These are phyloP conservation scores for Lasiodiplodia gonubiensis DNA, from an alignment of 2,329 filamentous ascomycete species.

Conservation along the genomic window DNA sequence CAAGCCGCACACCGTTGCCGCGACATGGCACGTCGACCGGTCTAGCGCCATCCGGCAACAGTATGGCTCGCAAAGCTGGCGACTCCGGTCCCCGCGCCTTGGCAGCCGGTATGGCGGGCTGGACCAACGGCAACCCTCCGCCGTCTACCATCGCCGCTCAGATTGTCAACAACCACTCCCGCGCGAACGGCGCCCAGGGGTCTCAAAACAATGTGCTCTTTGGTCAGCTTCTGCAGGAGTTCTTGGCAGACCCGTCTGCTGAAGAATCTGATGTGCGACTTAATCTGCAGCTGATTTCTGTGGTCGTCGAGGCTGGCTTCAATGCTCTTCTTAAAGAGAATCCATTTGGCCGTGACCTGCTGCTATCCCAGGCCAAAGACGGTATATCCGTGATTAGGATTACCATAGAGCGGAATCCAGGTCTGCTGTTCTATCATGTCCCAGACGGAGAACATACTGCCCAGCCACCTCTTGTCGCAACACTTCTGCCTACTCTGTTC, in stretches of 20 bases:
- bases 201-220: constrained; percentile 75
- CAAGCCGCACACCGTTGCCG: not conserved
- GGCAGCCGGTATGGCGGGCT: not conserved
- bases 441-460: constrained; percentile 36
- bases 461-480: constrained; percentile 57
- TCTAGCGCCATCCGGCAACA: not conserved
- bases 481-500: constrained; percentile 61
- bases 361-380: constrained; percentile 67
- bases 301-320: constrained; percentile 79
- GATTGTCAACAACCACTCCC: constrained; percentile 79
- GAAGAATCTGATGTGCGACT: constrained; percentile 72
- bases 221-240: constrained; percentile 72
- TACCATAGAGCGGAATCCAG: constrained; percentile 76
- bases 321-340: constrained; percentile 72
- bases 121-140: constrained; percentile 45
- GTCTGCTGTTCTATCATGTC: constrained; percentile 58
- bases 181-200: constrained; percentile 65
- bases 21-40: constrained; percentile 8
- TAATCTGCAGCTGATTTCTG: constrained; percentile 84
- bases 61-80: constrained; percentile 51
- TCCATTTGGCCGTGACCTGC: constrained; percentile 66
- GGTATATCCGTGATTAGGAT: constrained; percentile 79
- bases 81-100: constrained; percentile 39
- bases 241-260: constrained; percentile 55
- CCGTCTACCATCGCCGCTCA: constrained; percentile 88